phyloP scores from a whole-genome alignment of 2,329 filamentous ascomycete genomes.

The Eutypa lata region DNA sequence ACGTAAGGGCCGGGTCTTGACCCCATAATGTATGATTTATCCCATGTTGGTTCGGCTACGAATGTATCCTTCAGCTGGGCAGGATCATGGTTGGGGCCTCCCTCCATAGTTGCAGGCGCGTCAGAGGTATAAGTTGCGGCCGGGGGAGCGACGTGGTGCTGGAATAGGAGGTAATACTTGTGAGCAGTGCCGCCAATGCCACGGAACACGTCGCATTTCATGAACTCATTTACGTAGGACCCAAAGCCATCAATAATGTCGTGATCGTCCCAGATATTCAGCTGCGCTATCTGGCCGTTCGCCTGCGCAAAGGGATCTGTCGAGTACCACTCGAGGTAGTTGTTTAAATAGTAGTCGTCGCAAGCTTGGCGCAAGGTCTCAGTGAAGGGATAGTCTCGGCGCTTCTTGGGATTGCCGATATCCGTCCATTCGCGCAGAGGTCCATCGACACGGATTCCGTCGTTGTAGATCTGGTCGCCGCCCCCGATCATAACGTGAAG shows the following conservation, averaged over 20 bases:
- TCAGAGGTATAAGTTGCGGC: constrained; percentile 78
- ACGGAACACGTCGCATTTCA: constrained; percentile 87
- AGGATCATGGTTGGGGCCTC: constrained; percentile 62
- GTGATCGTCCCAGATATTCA: constrained; percentile 99
- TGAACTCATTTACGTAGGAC: constrained; percentile 90
- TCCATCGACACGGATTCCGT: constrained; percentile 81
- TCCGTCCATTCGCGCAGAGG: constrained; percentile 80
- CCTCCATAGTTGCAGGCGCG: constrained; percentile 56
- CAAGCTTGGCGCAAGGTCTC: constrained; percentile 76
- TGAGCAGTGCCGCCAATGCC: constrained; percentile 89
- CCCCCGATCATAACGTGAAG: constrained; percentile 97
- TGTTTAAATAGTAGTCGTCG: constrained; percentile 86
- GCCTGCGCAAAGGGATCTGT: constrained; percentile 81
- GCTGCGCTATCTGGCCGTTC: constrained; percentile 88
- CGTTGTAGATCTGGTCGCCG: constrained; percentile 96
- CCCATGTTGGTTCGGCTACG: constrained; percentile 55
- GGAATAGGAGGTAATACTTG: constrained; percentile 98
- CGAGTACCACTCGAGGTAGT: constrained; percentile 82
- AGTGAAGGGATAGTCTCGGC: constrained; percentile 74
- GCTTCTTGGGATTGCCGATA: constrained; percentile 79
- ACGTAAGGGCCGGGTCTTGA: constrained; percentile 84
- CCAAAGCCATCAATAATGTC: constrained; percentile 92
- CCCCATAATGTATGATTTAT: constrained; percentile 77
- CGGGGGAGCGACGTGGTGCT: constrained; percentile 87
- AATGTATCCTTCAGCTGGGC: constrained; percentile 72